Base-by-base conservation (phyloP, 2,329 filamentous ascomycete genomes). In the Microcyclosporella mali region DNA sequence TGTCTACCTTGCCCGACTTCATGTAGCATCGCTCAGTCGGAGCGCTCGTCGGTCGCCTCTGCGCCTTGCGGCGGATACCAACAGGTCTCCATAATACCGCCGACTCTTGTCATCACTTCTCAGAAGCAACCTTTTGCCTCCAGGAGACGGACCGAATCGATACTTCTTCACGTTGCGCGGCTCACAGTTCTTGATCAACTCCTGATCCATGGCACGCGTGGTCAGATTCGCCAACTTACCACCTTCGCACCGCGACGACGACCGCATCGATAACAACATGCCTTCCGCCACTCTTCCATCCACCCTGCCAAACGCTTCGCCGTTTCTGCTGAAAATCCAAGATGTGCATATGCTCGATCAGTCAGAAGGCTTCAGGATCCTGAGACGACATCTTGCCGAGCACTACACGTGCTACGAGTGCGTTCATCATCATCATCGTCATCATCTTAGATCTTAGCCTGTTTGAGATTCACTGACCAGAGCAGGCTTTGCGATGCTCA, bases 401-500 rank as follows among this genome's bases (percentile, higher is more conserved):
- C 61, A 66, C 45, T 65, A 63, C 33, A 50, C 41, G 21, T 25
- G 21, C 45, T 66, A 68, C 59, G 65, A 56, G 65, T 66, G 50
- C 33, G 52, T 51, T 8, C 40, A 18, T 33, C 21, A 12, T n/a
- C n/a, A n/a, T n/a, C n/a, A n/a, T n/a, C n/a, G n/a, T n/a, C n/a
- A n/a, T n/a, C n/a, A n/a, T n/a, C n/a, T n/a, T n/a, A 12, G 15
- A 31, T 7, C 15, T 16, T 16, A 17, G 12, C n/a, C 15, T n/a
- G 31, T 27, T 17, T 39, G 37, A 18, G 35, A 4, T 32, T 17
- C 25, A 41, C 33, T 43, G n/a, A 71, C 71, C 3, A 25, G 38
- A 15, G 27, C 50, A 72, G 70, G 45, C 70, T 73, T 47, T 74
- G 71, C 60, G 43, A 58, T 25, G 44, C 60, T 11, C 71, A 74